Percentiles rank a stretch among this genome's conserved stretches.
Evolutionary conservation across 306 rosid species (phyloP).

Genomic region (Cyamopsis tetragonoloba): DNA sequence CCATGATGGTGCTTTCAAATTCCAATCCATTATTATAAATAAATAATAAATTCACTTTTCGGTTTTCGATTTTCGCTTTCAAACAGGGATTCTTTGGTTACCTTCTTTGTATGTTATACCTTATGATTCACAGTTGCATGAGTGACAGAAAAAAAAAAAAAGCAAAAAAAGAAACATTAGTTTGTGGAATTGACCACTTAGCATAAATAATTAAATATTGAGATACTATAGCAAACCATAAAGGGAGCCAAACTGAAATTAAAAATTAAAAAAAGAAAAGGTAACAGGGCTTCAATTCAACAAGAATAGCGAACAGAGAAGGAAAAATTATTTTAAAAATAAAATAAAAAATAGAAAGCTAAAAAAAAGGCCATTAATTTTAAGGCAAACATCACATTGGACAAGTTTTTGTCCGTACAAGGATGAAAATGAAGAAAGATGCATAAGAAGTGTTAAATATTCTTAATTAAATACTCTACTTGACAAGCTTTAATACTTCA

Average conservation of each 20-base stretch:
- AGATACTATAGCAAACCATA: background rate
- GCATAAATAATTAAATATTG: constrained; percentile 2
- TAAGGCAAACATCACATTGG: constrained; percentile 23
- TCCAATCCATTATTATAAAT: constrained; percentile 94
- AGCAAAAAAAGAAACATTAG: constrained; percentile 1
- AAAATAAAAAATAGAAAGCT: background rate
- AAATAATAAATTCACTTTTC: too few species aligned
- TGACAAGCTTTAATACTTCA: too few species aligned
- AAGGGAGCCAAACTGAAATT: background rate
- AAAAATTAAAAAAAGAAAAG: background rate
- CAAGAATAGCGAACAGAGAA: background rate
- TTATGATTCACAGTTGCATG: constrained; percentile 13
- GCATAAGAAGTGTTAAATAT: background rate
- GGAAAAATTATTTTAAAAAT: too few species aligned
- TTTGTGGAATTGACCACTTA: background rate
- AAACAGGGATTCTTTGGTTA: constrained; percentile 17
- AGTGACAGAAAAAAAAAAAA: too few species aligned
- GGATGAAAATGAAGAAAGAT: background rate
- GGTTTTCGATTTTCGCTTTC: too few species aligned
- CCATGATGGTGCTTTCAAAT: constrained; percentile 51
- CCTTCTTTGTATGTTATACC: constrained; percentile 2
- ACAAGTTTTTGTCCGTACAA: constrained; percentile 22
- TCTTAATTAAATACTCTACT: background rate
- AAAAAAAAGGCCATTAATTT: background rate
- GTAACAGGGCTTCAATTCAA: background rate